A percentile compares a stretch with the other conserved stretches of the same genome.
Evolutionary conservation across 805 yeast genomes (phyloP).

Genomic region (Ogataea trehalophila): DNA sequence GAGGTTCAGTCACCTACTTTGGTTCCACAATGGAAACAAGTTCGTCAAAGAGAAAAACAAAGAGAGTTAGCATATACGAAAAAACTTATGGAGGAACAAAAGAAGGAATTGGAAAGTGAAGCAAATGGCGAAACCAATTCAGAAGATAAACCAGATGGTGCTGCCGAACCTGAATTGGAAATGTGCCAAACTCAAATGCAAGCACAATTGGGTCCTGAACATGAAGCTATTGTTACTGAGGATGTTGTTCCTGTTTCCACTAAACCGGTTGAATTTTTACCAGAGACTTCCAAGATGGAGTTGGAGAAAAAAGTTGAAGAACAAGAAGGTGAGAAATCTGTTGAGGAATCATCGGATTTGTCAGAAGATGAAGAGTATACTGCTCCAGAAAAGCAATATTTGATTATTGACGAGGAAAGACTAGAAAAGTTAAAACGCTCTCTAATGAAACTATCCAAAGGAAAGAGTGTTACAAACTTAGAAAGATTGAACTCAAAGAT

Average conservation of each 20-base stretch:
- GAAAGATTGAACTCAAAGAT: constrained; percentile 65
- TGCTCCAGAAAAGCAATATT: constrained; percentile 18
- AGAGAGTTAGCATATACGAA: constrained; percentile 43
- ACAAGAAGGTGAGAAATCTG: constrained; percentile 9
- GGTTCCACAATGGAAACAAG: constrained; percentile 66
- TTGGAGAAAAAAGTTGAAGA: constrained; percentile 12
- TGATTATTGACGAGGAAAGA: constrained; percentile 31
- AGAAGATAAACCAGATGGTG: background rate
- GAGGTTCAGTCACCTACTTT: constrained; percentile 60
- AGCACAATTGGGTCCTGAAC: constrained; percentile 15
- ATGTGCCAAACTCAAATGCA: constrained; percentile 17
- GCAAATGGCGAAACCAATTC: constrained; percentile 1
- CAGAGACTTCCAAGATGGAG: constrained; percentile 9
- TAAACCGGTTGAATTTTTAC: constrained; percentile 12
- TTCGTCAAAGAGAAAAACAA: constrained; percentile 59
- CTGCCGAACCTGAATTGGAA: background rate
- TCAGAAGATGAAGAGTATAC: constrained; percentile 12
- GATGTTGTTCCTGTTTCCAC: constrained; percentile 1
- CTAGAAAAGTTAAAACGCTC: constrained; percentile 26
- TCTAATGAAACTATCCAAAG: constrained; percentile 36
- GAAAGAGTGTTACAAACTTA: constrained; percentile 44
- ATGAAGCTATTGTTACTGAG: constrained; percentile 1
- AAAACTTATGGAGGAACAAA: constrained; percentile 24
- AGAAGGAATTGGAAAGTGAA: background rate
- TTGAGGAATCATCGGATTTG: constrained; percentile 1